phyloP scores from a whole-genome alignment of 2,329 filamentous ascomycete species.

The Thelonectria blattea region DNA sequence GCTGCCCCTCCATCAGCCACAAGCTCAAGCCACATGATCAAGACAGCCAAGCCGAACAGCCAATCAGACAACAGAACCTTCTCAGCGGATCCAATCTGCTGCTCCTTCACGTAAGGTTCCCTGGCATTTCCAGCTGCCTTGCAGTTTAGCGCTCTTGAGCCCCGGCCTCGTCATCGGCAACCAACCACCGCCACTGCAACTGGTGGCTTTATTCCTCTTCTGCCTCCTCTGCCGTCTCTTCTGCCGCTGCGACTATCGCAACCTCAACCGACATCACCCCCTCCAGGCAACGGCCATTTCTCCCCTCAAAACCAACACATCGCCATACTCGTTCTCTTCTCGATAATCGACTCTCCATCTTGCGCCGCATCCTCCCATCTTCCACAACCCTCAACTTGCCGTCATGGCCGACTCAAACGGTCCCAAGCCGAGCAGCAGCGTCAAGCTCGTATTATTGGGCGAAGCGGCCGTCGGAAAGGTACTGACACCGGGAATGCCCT shows the following conservation, averaged over 20 bases:
- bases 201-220: conserved; percentile 10
- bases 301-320: conserved; percentile 10
- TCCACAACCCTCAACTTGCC: conserved; percentile 23
- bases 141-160: conserved; percentile 21
- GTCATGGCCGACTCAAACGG: conserved; percentile 58
- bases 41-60: not conserved
- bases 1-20: conserved; percentile 19
- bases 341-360: conserved; percentile 4
- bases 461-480: conserved; percentile 99
- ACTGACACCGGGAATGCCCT: conserved; percentile 33
- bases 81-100: not conserved
- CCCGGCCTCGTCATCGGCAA: conserved; percentile 38
- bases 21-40: conserved; percentile 9
- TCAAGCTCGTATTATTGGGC: conserved; percentile 97
- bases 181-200: conserved; percentile 37
- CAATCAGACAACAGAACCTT: conserved; percentile 13
- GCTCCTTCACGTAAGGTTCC: conserved; percentile 4
- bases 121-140: conserved; percentile 22
- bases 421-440: conserved; percentile 98
- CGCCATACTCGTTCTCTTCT: not conserved
- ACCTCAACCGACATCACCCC: conserved; percentile 25
- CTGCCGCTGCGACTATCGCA: conserved; percentile 21
- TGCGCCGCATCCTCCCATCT: not conserved
- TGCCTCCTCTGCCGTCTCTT: conserved; percentile 8
- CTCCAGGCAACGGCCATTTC: conserved; percentile 27